Percentiles rank a stretch among this genome's conserved stretches.
Conservation (phyloP, 2,329 filamentous ascomycete genomes). For the Thelonectria rubi region DNA sequence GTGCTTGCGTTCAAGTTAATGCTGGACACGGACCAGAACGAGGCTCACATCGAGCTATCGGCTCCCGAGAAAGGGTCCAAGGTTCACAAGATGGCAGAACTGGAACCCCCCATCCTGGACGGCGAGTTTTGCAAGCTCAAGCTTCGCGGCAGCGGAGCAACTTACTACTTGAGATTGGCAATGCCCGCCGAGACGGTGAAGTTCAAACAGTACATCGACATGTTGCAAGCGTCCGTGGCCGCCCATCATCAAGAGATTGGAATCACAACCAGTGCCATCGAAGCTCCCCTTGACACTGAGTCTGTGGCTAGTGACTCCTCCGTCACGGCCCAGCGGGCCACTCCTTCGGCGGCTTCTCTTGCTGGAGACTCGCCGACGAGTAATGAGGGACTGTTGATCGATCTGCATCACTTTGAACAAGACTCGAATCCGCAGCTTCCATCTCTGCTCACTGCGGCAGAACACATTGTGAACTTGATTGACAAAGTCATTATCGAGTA, state of each 20-base stretch:
- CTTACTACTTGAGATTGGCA: conserved; percentile 34
- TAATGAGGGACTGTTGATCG: conserved; percentile 18
- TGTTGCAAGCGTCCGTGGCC: conserved; percentile 19
- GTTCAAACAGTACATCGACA: conserved; percentile 24
- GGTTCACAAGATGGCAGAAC: conserved; percentile 34
- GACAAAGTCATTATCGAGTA: conserved; percentile 23
- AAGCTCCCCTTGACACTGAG: not conserved
- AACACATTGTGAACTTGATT: conserved; percentile 19
- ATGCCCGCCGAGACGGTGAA: conserved; percentile 24
- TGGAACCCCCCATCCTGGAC: conserved; percentile 31
- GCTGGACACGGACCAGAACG: conserved; percentile 22
- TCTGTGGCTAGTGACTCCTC: not conserved
- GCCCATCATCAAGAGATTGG: not conserved
- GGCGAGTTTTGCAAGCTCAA: conserved; percentile 37
- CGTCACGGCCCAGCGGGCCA: too few relatives aligned
- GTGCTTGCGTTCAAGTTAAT: conserved; percentile 30
- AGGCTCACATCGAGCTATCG: conserved; percentile 34
- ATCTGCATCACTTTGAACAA: conserved; percentile 21
- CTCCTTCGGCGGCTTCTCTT: not conserved
- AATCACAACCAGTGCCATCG: not conserved
- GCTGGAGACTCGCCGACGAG: not conserved
- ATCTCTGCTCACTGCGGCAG: not conserved
- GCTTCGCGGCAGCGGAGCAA: not conserved
- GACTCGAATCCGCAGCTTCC: conserved; percentile 18
- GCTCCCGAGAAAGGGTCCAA: conserved; percentile 19